Evolutionary conservation across 140 eudicot species (phyloP).

Genomic region (Cichorium intybus): DNA sequence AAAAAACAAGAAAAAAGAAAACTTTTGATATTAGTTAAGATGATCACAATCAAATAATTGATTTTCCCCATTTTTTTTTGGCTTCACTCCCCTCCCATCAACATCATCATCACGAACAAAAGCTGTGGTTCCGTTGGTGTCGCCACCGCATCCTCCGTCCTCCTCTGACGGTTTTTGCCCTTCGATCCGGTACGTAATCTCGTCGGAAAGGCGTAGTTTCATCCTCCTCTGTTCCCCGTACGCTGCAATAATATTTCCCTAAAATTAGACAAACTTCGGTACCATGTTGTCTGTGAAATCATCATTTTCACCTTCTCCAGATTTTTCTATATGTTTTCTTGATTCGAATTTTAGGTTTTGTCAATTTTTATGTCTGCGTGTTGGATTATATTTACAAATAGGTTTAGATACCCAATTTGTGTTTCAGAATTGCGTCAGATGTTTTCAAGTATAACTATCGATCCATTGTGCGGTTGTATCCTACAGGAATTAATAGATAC

Average conservation of each 20-base stretch:
- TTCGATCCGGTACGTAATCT: conserved; percentile 8
- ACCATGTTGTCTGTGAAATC: neutral
- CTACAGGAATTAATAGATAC: neutral
- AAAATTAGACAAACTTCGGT: conserved; percentile 4
- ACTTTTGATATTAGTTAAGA: neutral
- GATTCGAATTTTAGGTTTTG: conserved; percentile 11
- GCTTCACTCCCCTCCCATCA: conserved; percentile 23
- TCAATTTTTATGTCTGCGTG: neutral
- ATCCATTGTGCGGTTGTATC: neutral
- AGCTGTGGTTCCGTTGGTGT: conserved; percentile 26
- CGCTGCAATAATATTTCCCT: neutral
- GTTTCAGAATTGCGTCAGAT: conserved; percentile 19
- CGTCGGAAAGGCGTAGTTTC: neutral
- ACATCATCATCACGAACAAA: conserved; percentile 29
- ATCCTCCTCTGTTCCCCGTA: neutral
- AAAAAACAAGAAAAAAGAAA: neutral
- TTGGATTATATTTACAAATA: neutral
- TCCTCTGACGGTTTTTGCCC: conserved; percentile 11
- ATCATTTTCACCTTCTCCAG: neutral
- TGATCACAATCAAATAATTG: conserved; percentile 18
- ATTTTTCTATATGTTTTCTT: neutral
- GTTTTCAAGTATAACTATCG: conserved; percentile 2
- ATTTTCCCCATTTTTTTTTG: conserved; percentile 9
- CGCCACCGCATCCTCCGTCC: conserved; percentile 23
- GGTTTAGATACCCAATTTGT: conserved; percentile 8